Conservation (phyloP, 139 green algal genomes). For the Micractinium sp. region DNA sequence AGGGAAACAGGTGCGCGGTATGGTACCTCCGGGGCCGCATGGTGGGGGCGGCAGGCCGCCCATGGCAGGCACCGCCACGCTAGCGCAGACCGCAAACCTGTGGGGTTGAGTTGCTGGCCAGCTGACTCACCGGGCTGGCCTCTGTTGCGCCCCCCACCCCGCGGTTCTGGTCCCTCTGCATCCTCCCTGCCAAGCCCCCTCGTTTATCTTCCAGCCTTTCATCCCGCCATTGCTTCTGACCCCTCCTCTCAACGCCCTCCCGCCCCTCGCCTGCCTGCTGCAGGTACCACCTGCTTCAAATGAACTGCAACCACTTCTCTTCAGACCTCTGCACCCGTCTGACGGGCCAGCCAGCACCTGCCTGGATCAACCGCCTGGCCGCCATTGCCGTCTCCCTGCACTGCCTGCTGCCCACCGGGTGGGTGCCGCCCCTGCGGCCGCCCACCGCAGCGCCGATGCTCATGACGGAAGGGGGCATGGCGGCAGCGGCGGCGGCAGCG, state of each 20-base stretch:
- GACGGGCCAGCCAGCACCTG: constrained; percentile 64
- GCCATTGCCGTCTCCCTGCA: constrained; percentile 82
- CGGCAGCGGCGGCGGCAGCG: not conserved
- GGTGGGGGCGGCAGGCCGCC: too few species aligned
- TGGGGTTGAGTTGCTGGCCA: not conserved
- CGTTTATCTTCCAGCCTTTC: not conserved
- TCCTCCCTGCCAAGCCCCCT: too few species aligned
- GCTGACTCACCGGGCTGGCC: too few species aligned
- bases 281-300: constrained; percentile 42
- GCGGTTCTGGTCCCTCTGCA: too few species aligned
- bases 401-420: constrained; percentile 81
- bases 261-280: not conserved
- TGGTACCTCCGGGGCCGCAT: not conserved
- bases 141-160: too few species aligned
- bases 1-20: constrained; percentile 75
- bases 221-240: not conserved
- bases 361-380: constrained; percentile 90
- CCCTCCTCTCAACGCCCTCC: not conserved
- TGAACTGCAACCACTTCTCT: constrained; percentile 93
- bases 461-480: not conserved
- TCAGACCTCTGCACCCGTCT: constrained; percentile 74
- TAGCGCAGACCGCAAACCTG: too few species aligned
- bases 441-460: constrained; percentile 44
- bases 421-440: constrained; percentile 80
- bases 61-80: not conserved